Conservation (phyloP, 495 filamentous ascomycete species). For the Aspergillus mulundensis region DNA sequence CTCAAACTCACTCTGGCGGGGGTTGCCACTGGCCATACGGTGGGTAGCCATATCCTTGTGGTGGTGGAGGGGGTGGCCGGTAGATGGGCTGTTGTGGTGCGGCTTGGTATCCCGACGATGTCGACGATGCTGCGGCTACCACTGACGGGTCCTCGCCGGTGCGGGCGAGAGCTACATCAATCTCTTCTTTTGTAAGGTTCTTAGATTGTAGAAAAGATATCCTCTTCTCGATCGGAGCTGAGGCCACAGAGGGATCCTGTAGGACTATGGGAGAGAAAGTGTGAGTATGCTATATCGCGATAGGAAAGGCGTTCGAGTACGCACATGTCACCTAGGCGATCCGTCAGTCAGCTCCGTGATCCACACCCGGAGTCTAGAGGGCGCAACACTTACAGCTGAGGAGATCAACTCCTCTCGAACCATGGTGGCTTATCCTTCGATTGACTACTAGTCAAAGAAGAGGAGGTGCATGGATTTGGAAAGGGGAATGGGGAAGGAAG, state of each 20-base stretch:
- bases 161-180: constrained; percentile 77
- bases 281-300: constrained; percentile 20
- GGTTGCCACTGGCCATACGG: constrained; percentile 70
- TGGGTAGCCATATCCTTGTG: constrained; percentile 62
- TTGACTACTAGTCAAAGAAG: constrained; percentile 5
- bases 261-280: constrained; percentile 60
- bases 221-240: constrained; percentile 85
- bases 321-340: constrained; percentile 38
- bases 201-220: constrained; percentile 94
- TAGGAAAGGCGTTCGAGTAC: constrained; percentile 9
- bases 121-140: constrained; percentile 31
- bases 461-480: constrained; percentile 4
- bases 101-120: constrained; percentile 39
- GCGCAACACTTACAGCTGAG: constrained; percentile 62
- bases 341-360: constrained; percentile 20
- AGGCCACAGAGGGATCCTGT: constrained; percentile 86
- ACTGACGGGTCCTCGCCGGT: constrained; percentile 55
- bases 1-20: constrained; percentile 52
- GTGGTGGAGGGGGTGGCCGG: constrained; percentile 50
- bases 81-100: constrained; percentile 49
- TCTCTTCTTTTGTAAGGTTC: constrained; percentile 93
- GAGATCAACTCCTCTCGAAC: constrained; percentile 80
- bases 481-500: background rate
- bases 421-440: constrained; percentile 47
- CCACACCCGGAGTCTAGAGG: constrained; percentile 6